Conservation (phyloP, 2,329 filamentous ascomycete genomes). For the Aspergillaceae sp. region DNA sequence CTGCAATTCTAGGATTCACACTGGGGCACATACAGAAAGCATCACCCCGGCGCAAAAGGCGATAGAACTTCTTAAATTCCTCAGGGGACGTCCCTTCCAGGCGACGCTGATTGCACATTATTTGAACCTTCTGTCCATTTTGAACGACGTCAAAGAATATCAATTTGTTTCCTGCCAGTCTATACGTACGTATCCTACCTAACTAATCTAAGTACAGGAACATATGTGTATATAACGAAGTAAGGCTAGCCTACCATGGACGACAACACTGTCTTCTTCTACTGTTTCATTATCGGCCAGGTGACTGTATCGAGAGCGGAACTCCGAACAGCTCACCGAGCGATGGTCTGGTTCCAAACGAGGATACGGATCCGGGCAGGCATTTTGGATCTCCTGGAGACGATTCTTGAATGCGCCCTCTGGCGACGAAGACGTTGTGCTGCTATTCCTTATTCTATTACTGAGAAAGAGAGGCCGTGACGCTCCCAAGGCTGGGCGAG, state of each 20-base stretch:
- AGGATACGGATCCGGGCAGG: slow-evolving; percentile 31
- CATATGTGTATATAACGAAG: slow-evolving; percentile 8
- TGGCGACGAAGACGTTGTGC: slow-evolving; percentile 16
- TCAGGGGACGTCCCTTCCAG: slow-evolving; percentile 30
- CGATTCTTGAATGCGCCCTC: slow-evolving; percentile 29
- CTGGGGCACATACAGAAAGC: slow-evolving; percentile 58
- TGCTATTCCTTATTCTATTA: slow-evolving; percentile 14
- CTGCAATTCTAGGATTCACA: too few species aligned
- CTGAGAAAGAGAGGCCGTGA: background rate
- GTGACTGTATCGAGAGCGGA: slow-evolving; percentile 29
- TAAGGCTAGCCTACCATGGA: slow-evolving; percentile 34
- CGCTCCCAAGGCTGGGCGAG: background rate
- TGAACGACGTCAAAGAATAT: slow-evolving; percentile 75
- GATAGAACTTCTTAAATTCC: slow-evolving; percentile 53
- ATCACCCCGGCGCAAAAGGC: slow-evolving; percentile 69
- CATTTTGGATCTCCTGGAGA: slow-evolving; percentile 29
- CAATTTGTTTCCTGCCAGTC: slow-evolving; percentile 65
- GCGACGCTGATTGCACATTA: slow-evolving; percentile 59
- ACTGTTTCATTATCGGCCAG: slow-evolving; percentile 32
- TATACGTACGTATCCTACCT: slow-evolving; percentile 68
- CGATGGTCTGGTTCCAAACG: slow-evolving; percentile 23
- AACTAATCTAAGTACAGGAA: slow-evolving; percentile 35
- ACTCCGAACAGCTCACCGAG: slow-evolving; percentile 28
- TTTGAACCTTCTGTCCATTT: slow-evolving; percentile 64
- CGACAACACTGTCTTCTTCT: slow-evolving; percentile 31